Percentiles rank a stretch among this genome's conserved stretches.
These are phyloP conservation scores for Chlamydomonas sp. DNA, from an alignment of 139 green algal species.

Conservation along the genomic window DNA sequence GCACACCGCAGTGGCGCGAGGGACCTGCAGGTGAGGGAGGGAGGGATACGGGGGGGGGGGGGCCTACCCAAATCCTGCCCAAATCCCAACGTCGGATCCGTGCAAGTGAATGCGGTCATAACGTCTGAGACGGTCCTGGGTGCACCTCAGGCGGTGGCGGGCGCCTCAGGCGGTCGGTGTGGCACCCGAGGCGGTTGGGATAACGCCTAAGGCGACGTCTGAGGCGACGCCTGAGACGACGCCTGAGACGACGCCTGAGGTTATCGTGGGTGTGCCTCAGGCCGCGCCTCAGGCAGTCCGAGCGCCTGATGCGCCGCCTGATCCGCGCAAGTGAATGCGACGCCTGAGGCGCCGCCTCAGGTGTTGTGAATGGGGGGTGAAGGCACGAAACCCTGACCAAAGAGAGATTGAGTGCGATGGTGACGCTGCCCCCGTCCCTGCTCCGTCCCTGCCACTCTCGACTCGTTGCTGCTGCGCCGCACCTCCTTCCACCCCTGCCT, in stretches of 20 bases:
- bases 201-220: too few species aligned
- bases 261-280: too few species aligned
- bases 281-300: too few species aligned
- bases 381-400: not conserved
- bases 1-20: constrained; percentile 53
- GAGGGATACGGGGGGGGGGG: not conserved
- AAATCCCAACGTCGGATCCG: too few species aligned
- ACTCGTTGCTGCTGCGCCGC: not conserved
- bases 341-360: too few species aligned
- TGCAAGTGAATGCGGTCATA: not conserved
- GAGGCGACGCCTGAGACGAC: too few species aligned
- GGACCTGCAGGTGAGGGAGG: constrained; percentile 33
- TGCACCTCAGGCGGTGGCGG: not conserved
- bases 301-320: too few species aligned
- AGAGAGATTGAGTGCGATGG: too few species aligned
- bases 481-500: not conserved
- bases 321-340: too few species aligned
- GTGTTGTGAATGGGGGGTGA: not conserved
- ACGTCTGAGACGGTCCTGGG: not conserved
- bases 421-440: too few species aligned
- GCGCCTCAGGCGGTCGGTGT: not conserved
- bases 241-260: too few species aligned
- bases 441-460: too few species aligned
- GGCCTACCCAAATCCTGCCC: not conserved
- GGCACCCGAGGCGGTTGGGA: not conserved